Base-by-base conservation (phyloP, 306 rosid genomes). In the Acmispon strigosus region DNA sequence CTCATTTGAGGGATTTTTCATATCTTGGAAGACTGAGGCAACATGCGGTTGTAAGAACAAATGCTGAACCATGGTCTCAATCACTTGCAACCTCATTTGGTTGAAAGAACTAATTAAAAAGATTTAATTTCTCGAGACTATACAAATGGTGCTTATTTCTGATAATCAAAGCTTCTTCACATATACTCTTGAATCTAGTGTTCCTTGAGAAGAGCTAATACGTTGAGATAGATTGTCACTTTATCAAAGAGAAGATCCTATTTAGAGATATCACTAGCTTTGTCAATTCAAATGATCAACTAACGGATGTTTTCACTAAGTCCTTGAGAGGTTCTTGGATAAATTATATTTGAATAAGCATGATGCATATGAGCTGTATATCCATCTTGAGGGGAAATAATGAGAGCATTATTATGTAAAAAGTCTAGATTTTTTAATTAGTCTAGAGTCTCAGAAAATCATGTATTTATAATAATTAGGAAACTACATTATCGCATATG, bases 291-390 rank as follows among this genome's bases (percentile, higher is more conserved):
- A 39, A 39, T 8, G 1, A 19, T 58, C 39, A 29, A 17, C 37
- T 60, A 36, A 12, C 14, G 22, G 43, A 37, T 60, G 43, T 68
- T 60, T 72, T 61, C 44, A 73, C 54, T 51, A 34, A 7, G 34
- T 43, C 70, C 77, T 49, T 49, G 32, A 15, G 63, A 17, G 14
- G 44, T 73, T 73, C n/a, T 50, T 44, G 48, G 58, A 73, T 50
- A 49, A 48, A 17, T 50, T 13, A 34, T 27, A 50, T 67, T 17
- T 69, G 41, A 69, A 42, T 43, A 20, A n/a, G 37, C 37, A 16
- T 64, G 37, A 10, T 4, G 2, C 16, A 1, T 10, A 5, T 18
- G 57, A 45, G 9, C 22, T 61, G 19, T 61, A 60, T 39, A 50
- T 34, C 10, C 47, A 37, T 41, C 22, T 19, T 10, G 54, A 61